Conservation (phyloP, 768 basidiomycete species). For the Multifurca ochricompacta region DNA sequence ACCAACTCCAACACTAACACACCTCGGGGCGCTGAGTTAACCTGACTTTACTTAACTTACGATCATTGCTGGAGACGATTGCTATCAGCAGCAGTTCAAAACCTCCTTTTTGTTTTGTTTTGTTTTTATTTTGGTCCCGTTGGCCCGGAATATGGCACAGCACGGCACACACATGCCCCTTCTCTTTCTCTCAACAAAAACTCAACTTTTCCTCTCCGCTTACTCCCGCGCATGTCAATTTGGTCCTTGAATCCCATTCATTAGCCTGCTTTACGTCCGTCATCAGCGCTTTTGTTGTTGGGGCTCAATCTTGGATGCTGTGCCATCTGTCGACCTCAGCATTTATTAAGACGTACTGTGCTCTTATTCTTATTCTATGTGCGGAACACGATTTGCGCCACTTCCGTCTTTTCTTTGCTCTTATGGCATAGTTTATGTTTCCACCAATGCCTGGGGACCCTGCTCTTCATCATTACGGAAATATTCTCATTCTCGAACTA, state of each 20-base stretch:
- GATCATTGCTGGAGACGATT: no score
- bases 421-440: background rate
- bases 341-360: background rate
- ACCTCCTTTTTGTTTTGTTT: no score
- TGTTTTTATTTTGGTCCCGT: no score
- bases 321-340: background rate
- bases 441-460: background rate
- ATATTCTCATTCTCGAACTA: background rate
- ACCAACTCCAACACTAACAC: no score
- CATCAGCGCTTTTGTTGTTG: background rate
- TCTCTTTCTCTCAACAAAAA: no score
- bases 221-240: no score
- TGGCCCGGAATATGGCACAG: background rate
- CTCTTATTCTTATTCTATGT: background rate
- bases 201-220: no score
- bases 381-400: background rate
- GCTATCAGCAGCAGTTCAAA: no score
- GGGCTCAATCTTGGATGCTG: background rate
- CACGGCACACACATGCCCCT: no score
- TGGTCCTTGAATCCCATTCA: background rate
- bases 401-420: background rate
- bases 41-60: no score
- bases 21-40: no score
- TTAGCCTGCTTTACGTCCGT: slow-evolving; percentile 1
- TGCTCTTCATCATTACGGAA: slow-evolving; percentile 1